Evolutionary conservation across 352 stramenopile genomes (phyloP).

Genomic region (Phytophthora citrophthora): DNA sequence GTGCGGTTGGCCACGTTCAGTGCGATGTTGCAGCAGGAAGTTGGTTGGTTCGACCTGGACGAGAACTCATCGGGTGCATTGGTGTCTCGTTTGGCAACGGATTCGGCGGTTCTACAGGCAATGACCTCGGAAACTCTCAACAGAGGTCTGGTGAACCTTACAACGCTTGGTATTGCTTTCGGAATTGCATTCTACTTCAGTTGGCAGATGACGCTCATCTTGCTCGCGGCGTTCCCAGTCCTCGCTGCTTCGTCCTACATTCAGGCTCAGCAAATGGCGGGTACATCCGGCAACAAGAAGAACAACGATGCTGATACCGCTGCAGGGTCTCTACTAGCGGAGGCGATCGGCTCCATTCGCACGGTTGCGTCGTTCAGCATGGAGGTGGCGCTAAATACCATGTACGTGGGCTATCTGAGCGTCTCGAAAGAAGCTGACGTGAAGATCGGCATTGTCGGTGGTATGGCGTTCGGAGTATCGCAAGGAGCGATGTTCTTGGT

Average conservation of each 20-base stretch:
- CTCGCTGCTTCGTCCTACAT: conserved; percentile 36
- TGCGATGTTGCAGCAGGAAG: conserved; percentile 76
- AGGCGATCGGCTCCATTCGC: conserved; percentile 55
- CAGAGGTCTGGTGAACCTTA: conserved; percentile 55
- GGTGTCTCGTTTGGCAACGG: conserved; percentile 69
- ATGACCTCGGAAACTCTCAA: conserved; percentile 78
- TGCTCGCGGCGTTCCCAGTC: conserved; percentile 46
- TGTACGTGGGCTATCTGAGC: conserved; percentile 45
- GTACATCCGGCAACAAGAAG: conserved; percentile 46
- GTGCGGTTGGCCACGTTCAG: conserved; percentile 58
- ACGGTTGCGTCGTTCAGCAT: conserved; percentile 70
- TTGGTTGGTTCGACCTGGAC: conserved; percentile 84
- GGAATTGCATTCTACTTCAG: conserved; percentile 63
- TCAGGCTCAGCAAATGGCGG: conserved; percentile 37
- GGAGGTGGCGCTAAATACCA: conserved; percentile 39
- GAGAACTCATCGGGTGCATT: conserved; percentile 79
- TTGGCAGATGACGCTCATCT: conserved; percentile 64
- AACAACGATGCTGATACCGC: conserved; percentile 61
- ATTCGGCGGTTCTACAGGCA: conserved; percentile 79
- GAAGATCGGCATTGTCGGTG: conserved; percentile 56
- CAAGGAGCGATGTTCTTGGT: conserved; percentile 74
- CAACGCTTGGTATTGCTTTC: conserved; percentile 50
- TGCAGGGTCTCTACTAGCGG: conserved; percentile 46
- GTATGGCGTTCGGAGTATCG: conserved; percentile 69
- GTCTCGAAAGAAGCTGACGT: conserved; percentile 44